Evolutionary conservation across 2,329 filamentous ascomycete species (phyloP).

Genomic region (Fusarium nygamai): DNA sequence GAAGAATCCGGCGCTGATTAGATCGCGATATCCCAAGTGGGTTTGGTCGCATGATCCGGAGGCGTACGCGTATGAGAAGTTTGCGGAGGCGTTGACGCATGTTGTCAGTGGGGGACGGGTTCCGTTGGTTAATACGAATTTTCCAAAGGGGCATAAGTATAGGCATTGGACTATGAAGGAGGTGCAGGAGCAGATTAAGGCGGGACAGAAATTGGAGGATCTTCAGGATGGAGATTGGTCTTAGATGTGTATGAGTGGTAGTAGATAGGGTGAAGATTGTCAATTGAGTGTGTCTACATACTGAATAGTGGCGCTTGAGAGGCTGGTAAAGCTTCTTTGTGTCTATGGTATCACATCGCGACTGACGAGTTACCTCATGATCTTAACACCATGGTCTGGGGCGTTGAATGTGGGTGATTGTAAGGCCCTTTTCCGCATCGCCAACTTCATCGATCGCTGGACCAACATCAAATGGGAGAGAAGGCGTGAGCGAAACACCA

Average conservation of each 20-base stretch:
- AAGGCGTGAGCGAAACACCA: rapidly evolving
- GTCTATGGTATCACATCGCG: rapidly evolving
- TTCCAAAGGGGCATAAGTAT: conserved; percentile 25
- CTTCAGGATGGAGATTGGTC: conserved; percentile 31
- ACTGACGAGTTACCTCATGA: rapidly evolving
- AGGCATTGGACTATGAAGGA: conserved; percentile 32
- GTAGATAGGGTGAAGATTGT: background rate
- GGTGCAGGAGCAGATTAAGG: conserved; percentile 25
- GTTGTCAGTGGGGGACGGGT: conserved; percentile 16
- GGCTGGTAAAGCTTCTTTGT: rapidly evolving
- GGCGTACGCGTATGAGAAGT: conserved; percentile 30
- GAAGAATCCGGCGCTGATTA: conserved; percentile 19
- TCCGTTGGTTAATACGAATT: conserved; percentile 25
- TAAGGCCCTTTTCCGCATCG: rapidly evolving
- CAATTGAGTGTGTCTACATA: background rate
- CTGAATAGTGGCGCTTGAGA: rapidly evolving
- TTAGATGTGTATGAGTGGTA: background rate
- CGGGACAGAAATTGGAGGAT: conserved; percentile 26
- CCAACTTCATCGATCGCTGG: rapidly evolving
- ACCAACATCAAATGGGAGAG: rapidly evolving
- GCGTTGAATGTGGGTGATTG: rapidly evolving
- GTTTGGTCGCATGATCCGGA: conserved; percentile 30
- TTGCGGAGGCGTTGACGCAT: conserved; percentile 26
- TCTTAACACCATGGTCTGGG: rapidly evolving
- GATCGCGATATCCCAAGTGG: conserved; percentile 27